A percentile compares a stretch with the other conserved stretches of the same genome.
These are phyloP conservation scores for Botryotinia globosa DNA, from an alignment of 2,329 filamentous ascomycete genomes.

Conservation along the genomic window DNA sequence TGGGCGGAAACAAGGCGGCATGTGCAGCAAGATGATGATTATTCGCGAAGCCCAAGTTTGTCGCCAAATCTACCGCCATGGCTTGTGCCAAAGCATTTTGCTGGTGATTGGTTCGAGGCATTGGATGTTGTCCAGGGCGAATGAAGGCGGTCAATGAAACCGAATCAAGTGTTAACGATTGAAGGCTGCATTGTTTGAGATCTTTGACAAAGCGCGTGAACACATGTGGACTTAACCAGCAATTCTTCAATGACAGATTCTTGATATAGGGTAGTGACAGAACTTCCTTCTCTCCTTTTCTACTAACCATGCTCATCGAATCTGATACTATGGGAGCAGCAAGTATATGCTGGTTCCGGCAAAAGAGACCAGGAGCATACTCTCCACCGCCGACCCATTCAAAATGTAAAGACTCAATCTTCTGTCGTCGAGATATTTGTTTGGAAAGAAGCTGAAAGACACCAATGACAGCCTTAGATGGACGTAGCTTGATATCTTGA, in stretches of 20 bases:
- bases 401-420: constrained; percentile 58
- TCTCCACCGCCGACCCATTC: constrained; percentile 69
- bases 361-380: constrained; percentile 57
- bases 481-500: constrained; percentile 48
- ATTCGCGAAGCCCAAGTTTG: background rate
- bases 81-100: constrained; percentile 17
- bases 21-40: background rate
- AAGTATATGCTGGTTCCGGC: constrained; percentile 60
- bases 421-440: constrained; percentile 47
- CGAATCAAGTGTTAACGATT: constrained; percentile 58
- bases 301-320: constrained; percentile 39
- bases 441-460: constrained; percentile 53
- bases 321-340: constrained; percentile 53
- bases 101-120: constrained; percentile 19
- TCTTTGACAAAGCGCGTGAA: constrained; percentile 51
- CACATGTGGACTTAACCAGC: constrained; percentile 62
- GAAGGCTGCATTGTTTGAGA: constrained; percentile 48
- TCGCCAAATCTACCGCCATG: constrained; percentile 1
- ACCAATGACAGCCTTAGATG: constrained; percentile 49
- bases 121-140: constrained; percentile 28
- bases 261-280: constrained; percentile 56
- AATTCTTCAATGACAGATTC: constrained; percentile 63
- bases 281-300: constrained; percentile 34
- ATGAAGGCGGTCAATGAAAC: constrained; percentile 59
- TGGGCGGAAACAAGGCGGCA: background rate